Conservation (phyloP, 2,329 filamentous ascomycete species). For the Dothiorella sarmentorum region DNA sequence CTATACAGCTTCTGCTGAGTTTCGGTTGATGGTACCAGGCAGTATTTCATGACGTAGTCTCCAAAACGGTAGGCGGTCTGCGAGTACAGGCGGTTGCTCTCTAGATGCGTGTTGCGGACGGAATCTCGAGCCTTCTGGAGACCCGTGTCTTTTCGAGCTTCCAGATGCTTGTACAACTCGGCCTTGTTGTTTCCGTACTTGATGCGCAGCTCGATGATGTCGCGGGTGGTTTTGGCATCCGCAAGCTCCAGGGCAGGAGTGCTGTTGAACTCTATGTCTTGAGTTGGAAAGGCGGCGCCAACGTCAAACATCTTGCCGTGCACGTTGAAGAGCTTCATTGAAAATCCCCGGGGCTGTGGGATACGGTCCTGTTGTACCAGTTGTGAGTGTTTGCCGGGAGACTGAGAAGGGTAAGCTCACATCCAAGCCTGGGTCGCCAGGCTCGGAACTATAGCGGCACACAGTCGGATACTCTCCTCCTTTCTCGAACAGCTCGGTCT, state of each 20-base stretch:
- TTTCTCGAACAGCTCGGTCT: constrained; percentile 38
- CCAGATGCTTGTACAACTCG: constrained; percentile 43
- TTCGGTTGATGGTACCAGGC: constrained; percentile 41
- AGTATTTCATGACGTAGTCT: constrained; percentile 48
- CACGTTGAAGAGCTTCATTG: constrained; percentile 51
- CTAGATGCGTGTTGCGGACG: constrained; percentile 41
- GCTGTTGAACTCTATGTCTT: constrained; percentile 51
- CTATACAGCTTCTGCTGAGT: constrained; percentile 41
- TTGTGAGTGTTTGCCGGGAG: background rate
- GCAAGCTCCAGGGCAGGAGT: constrained; percentile 48
- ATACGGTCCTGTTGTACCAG: constrained; percentile 33
- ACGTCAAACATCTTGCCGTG: constrained; percentile 41
- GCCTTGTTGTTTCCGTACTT: constrained; percentile 37
- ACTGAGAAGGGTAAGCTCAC: constrained; percentile 18
- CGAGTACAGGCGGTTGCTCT: constrained; percentile 41
- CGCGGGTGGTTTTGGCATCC: constrained; percentile 43
- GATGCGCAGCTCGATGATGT: constrained; percentile 44
- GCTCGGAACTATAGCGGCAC: constrained; percentile 40
- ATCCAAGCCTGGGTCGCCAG: constrained; percentile 39
- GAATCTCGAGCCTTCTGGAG: constrained; percentile 41
- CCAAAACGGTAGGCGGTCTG: constrained; percentile 50
- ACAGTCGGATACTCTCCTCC: constrained; percentile 33
- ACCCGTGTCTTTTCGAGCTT: constrained; percentile 36
- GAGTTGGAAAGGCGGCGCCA: constrained; percentile 36
- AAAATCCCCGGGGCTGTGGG: constrained; percentile 46